These are phyloP conservation scores for Coemansia sp. DNA, from an alignment of 192 early-diverging fungal species.

Conservation along the genomic window DNA sequence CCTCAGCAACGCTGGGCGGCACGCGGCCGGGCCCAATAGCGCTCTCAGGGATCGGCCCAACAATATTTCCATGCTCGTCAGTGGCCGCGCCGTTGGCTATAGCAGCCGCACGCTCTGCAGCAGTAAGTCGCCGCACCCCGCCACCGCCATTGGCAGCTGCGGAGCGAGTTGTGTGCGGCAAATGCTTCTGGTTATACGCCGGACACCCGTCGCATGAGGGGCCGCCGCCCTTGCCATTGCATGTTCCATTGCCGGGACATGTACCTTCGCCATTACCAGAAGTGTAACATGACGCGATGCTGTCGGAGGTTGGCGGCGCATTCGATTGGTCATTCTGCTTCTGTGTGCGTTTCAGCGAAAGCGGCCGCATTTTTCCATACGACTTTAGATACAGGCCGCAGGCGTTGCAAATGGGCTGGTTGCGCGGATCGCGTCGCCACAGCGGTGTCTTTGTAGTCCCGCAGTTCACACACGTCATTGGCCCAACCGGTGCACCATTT, in stretches of 20 bases:
- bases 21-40: constrained; percentile 39
- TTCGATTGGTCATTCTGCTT: constrained; percentile 21
- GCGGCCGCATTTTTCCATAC: constrained; percentile 56
- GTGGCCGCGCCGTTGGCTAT: constrained; percentile 55
- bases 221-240: constrained; percentile 74
- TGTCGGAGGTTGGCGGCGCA: not conserved
- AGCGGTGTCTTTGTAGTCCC: constrained; percentile 78
- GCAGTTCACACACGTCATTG: constrained; percentile 72
- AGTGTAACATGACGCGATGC: not conserved
- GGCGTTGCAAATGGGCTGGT: constrained; percentile 81
- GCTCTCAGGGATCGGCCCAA: constrained; percentile 46
- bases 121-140: constrained; percentile 37
- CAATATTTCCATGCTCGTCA: constrained; percentile 54
- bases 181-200: constrained; percentile 68
- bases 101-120: constrained; percentile 54
- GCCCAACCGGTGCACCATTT: constrained; percentile 20
- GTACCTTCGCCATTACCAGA: constrained; percentile 47
- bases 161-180: constrained; percentile 40
- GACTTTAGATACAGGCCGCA: constrained; percentile 64
- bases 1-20: constrained; percentile 40
- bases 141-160: constrained; percentile 1
- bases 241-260: constrained; percentile 78
- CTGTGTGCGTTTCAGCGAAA: constrained; percentile 47
- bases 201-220: constrained; percentile 76
- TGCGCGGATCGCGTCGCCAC: constrained; percentile 74